Conservation (phyloP, 495 filamentous ascomycete species). For the Hypoxylon lienhwacheense region DNA sequence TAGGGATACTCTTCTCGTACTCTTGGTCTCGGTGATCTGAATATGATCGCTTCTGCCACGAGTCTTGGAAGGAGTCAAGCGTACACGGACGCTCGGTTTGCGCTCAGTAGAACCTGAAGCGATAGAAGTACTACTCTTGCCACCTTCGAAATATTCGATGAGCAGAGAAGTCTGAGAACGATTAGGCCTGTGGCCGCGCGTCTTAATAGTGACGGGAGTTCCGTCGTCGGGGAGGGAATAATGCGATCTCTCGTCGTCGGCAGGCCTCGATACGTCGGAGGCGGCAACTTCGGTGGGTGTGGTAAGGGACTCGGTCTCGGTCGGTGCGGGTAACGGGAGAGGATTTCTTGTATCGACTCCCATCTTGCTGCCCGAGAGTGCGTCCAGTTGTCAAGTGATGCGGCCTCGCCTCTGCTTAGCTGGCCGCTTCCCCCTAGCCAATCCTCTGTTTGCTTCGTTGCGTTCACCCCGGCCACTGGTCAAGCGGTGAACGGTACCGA, state of each 20-base stretch:
- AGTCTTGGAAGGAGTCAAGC: constrained; percentile 77
- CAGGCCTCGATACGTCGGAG: constrained; percentile 79
- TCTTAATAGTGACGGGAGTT: constrained; percentile 84
- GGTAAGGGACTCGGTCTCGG: constrained; percentile 69
- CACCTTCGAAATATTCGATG: constrained; percentile 97
- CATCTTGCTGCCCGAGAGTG: constrained; percentile 55
- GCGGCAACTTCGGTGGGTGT: constrained; percentile 60
- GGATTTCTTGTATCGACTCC: constrained; percentile 66
- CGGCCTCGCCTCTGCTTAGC: constrained; percentile 25
- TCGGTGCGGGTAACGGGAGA: constrained; percentile 74
- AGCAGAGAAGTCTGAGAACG: constrained; percentile 88
- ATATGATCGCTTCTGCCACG: constrained; percentile 68
- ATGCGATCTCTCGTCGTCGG: constrained; percentile 61
- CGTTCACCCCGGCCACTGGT: constrained; percentile 22
- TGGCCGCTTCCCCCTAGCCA: constrained; percentile 30
- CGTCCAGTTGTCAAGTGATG: constrained; percentile 26
- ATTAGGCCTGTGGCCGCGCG: constrained; percentile 62
- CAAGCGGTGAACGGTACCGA: constrained; percentile 25
- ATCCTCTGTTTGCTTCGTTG: constrained; percentile 23
- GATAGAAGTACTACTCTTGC: constrained; percentile 62
- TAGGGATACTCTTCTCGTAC: constrained; percentile 56
- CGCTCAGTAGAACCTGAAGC: constrained; percentile 41
- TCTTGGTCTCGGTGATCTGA: constrained; percentile 75
- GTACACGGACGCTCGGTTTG: constrained; percentile 91
- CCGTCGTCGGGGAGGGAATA: constrained; percentile 97